These are phyloP conservation scores for Colletotrichum sansevieriae DNA, from an alignment of 2,329 filamentous ascomycete species.

Conservation along the genomic window DNA sequence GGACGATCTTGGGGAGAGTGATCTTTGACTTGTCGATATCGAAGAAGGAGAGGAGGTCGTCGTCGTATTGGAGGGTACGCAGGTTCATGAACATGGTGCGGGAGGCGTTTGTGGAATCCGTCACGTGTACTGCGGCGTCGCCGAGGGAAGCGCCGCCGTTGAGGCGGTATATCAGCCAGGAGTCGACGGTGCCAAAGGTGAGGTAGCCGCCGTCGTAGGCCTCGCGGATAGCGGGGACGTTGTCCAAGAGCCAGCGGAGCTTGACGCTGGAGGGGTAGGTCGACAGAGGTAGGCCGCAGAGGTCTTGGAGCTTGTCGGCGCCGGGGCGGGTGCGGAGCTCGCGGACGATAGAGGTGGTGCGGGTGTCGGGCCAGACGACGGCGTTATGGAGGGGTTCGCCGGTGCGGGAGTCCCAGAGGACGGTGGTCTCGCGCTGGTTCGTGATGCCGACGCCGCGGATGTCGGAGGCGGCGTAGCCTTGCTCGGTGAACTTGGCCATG, in stretches of 20 bases:
- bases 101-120: conserved; percentile 89
- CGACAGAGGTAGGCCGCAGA: conserved; percentile 86
- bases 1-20: conserved; percentile 83
- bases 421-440: conserved; percentile 89
- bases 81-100: conserved; percentile 97
- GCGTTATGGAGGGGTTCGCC: conserved; percentile 87
- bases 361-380: conserved; percentile 91
- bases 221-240: conserved; percentile 75
- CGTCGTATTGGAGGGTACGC: conserved; percentile 82
- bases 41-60: conserved; percentile 83
- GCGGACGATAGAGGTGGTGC: conserved; percentile 78
- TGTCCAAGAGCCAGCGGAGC: conserved; percentile 83
- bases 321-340: conserved; percentile 78
- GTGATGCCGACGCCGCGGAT: conserved; percentile 88
- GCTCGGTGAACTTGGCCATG: conserved; percentile 76
- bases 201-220: conserved; percentile 83
- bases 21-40: conserved; percentile 77
- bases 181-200: conserved; percentile 88
- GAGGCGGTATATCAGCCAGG: conserved; percentile 88
- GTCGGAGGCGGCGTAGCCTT: conserved; percentile 75
- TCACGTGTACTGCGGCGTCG: conserved; percentile 76
- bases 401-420: conserved; percentile 86
- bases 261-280: conserved; percentile 92
- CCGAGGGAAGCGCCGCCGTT: conserved; percentile 77
- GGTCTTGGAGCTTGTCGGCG: conserved; percentile 75